Evolutionary conservation across 768 basidiomycete genomes (phyloP), one percentile per base, ranked within the genome.

Genomic region (Lactarius trivialis): DNA sequence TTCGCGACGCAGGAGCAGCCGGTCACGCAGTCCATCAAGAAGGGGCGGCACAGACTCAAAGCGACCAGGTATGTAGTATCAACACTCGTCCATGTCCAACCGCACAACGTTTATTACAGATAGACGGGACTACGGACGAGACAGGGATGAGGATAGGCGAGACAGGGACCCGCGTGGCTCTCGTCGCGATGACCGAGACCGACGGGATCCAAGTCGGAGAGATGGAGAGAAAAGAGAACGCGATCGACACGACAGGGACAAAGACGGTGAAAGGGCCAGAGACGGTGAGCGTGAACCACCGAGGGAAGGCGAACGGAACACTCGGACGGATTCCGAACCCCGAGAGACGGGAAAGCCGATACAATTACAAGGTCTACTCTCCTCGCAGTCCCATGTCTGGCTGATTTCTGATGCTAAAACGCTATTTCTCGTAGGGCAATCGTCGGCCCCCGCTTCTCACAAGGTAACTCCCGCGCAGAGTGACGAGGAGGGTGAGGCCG

Each of bases 261-360:
- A 63, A 39, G 75, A 81, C 32, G 70, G 70, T 49, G 84, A 85
- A 62, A 73, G 74, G 61, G 78, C 74, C 64, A 71, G 72, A 15
- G 63, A 68, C 32, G 73, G 69, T 11, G 72, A 68, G 57, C 70
- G 70, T 48, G 79, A 81, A 39, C 72, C 75, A 60, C 76, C 77
- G 49, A 71, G 71, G 63, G 81, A 80, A 51, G 69, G 71, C 58
- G 71, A 71, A 59, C 73, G 71, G 55, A 76, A 76, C 26, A 69
- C 72, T 51, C 77, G 78, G 28, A 71, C 50, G 67, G 48, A 49
- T 49, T 57, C 60, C 2, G 64, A 65, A 33, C 19, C 59, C 26
- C 55, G 62, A 24, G 62, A 65, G 24, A 24, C 60, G 68, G 57
- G 68, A 70, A 58, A 37, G 19, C 8, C 48, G 4, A 28, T 58